Conservation (phyloP, 441 rosid genomes). For the Sinapis alba region DNA sequence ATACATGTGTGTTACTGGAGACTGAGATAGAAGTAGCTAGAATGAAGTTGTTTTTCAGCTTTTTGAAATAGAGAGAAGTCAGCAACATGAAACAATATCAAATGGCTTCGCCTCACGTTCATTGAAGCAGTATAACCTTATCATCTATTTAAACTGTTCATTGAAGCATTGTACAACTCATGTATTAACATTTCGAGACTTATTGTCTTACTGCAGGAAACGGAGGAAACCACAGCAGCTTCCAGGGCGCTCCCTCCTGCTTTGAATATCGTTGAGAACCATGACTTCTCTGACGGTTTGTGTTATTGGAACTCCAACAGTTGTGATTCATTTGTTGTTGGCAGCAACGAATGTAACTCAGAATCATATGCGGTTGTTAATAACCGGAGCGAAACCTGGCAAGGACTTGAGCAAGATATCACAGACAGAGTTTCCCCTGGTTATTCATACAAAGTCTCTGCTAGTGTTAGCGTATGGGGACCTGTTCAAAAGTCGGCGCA, state of each 20-base stretch:
- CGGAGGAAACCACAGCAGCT: background rate
- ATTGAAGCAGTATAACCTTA: background rate
- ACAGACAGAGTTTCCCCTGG: constrained; percentile 64
- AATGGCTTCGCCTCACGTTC: background rate
- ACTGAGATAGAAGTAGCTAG: no score
- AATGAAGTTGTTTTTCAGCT: background rate
- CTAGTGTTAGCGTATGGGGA: constrained; percentile 70
- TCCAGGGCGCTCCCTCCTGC: background rate
- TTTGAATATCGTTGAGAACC: constrained; percentile 60
- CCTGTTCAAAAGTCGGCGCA: constrained; percentile 46
- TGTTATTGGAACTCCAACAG: constrained; percentile 69
- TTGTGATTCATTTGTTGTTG: constrained; percentile 67
- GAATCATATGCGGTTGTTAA: constrained; percentile 67
- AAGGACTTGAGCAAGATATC: constrained; percentile 90
- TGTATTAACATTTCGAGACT: constrained; percentile 2
- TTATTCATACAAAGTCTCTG: constrained; percentile 61
- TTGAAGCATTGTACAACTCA: background rate
- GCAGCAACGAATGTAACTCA: constrained; percentile 40
- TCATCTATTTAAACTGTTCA: background rate
- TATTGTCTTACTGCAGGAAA: constrained; percentile 25
- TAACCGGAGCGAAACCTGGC: constrained; percentile 81
- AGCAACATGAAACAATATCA: background rate
- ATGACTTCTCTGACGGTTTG: constrained; percentile 78
- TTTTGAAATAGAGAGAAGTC: background rate
- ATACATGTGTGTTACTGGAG: no score